These are phyloP conservation scores for Leptosphaerulina australis DNA, from an alignment of 2,329 filamentous ascomycete species.

Conservation along the genomic window DNA sequence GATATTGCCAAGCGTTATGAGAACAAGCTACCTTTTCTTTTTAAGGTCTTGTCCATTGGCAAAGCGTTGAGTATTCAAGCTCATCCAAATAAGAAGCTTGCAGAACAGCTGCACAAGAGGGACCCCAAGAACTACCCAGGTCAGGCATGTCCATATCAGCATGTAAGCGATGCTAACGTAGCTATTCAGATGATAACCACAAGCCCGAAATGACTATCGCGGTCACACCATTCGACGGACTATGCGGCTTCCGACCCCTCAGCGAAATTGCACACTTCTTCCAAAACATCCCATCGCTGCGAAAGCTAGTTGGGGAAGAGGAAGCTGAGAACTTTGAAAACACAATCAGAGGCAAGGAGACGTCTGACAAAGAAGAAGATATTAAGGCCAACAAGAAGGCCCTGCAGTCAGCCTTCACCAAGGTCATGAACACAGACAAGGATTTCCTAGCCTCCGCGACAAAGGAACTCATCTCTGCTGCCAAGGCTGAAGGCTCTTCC, in stretches of 20 bases:
- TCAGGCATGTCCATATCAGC: no score
- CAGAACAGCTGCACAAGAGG: slow-evolving; percentile 81
- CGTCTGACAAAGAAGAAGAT: slow-evolving; percentile 54
- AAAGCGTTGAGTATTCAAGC: slow-evolving; percentile 98
- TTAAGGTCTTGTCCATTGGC: slow-evolving; percentile 95
- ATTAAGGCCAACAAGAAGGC: slow-evolving; percentile 72
- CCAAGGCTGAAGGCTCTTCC: slow-evolving; percentile 68
- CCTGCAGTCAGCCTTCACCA: slow-evolving; percentile 75
- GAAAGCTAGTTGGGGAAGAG: slow-evolving; percentile 56
- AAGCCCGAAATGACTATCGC: slow-evolving; percentile 99
- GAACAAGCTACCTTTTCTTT: slow-evolving; percentile 87
- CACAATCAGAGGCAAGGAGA: slow-evolving; percentile 59
- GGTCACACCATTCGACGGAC: slow-evolving; percentile 91
- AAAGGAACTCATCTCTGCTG: slow-evolving; percentile 72
- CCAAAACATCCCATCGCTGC: slow-evolving; percentile 62
- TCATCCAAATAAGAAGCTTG: slow-evolving; percentile 93
- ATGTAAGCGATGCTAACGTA: slow-evolving; percentile 20
- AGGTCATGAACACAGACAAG: slow-evolving; percentile 78
- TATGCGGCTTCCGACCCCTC: slow-evolving; percentile 92
- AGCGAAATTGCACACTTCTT: slow-evolving; percentile 87
- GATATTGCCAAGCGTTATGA: slow-evolving; percentile 77
- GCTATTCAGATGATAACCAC: slow-evolving; percentile 85
- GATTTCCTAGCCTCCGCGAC: slow-evolving; percentile 69
- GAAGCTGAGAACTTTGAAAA: slow-evolving; percentile 54
- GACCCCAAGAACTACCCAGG: slow-evolving; percentile 92